Base-by-base conservation (phyloP, 2,329 filamentous ascomycete genomes). In the Huntiella decipiens region DNA sequence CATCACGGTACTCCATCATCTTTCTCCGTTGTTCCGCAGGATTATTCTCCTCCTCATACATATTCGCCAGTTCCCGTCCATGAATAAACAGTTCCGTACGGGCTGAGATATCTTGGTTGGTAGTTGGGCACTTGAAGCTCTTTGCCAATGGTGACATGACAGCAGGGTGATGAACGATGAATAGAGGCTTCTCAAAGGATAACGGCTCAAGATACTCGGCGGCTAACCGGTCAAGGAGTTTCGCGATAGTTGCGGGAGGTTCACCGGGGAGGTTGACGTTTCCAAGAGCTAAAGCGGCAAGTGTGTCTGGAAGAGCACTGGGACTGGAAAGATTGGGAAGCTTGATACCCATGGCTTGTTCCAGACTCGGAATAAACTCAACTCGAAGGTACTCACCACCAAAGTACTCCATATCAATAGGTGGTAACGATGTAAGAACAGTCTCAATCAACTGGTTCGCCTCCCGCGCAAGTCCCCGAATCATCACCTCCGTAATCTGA, bases 41-140 rank as follows among this genome's bases (percentile, higher is more conserved):
- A 44, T 84, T 82, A 60, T 98, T 98, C 60, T 98, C 91, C 62
- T 98, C 91, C 60, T 98, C 91, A 60, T 98, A 98, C 66, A 88
- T 92, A 61, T 98, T 98, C 50, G 88, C 84, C 31, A 94, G 70
- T 58, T 98, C 91, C 46, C 76, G 74, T 36, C 80, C 77, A 43
- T 74, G 65, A 51, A 92, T 74, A 62, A 93, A 94, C 16, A 94
- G 72, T 61, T 95, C 87, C 0, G 82, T 83, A 4, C 87, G 78
- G 1, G 84, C 82, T 1, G 85, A 80, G 1, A 94, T 76, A 6
- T 72, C 61, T 58, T 95, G 87, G 11, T 70, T 67, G 0, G 78
- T 79, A 6, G 57, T 60, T 0, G 75, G 71, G 58, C 86, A 84
- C 15, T 68, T 56, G 62, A 84, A 93, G 44, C 82, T 86, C 65